Evolutionary conservation across 75 land plant species (phyloP).

Genomic region (Sequoiadendron giganteum): DNA sequence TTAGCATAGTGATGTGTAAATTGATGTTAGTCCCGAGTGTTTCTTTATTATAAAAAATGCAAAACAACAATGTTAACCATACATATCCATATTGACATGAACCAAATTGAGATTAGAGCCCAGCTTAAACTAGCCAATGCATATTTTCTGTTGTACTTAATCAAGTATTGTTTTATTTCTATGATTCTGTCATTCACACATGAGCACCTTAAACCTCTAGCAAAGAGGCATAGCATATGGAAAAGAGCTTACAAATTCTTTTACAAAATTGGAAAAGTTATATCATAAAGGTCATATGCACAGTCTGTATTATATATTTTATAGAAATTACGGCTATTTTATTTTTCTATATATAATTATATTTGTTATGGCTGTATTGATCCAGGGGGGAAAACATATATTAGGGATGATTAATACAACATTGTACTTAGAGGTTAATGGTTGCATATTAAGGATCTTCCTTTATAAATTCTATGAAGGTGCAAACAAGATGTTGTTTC

Average conservation of each 20-base stretch:
- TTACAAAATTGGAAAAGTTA: too few species aligned
- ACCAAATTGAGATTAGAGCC: not conserved
- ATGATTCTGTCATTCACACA: not conserved
- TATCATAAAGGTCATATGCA: too few species aligned
- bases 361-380: too few species aligned
- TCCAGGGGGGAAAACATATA: too few species aligned
- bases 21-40: not conserved
- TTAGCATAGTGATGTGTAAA: not conserved
- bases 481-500: not conserved
- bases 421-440: not conserved
- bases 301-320: too few species aligned
- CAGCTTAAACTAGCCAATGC: not conserved
- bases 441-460: not conserved
- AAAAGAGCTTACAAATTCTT: not conserved
- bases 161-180: not conserved
- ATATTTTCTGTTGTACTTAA: not conserved
- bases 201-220: not conserved
- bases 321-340: not conserved
- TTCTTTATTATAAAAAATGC: not conserved
- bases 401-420: too few species aligned
- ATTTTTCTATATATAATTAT: too few species aligned
- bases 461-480: not conserved
- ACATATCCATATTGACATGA: not conserved
- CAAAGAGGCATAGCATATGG: not conserved
- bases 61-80: not conserved